These are phyloP conservation scores for Butyriboletus loyo DNA, from an alignment of 768 basidiomycete genomes.

Conservation along the genomic window DNA sequence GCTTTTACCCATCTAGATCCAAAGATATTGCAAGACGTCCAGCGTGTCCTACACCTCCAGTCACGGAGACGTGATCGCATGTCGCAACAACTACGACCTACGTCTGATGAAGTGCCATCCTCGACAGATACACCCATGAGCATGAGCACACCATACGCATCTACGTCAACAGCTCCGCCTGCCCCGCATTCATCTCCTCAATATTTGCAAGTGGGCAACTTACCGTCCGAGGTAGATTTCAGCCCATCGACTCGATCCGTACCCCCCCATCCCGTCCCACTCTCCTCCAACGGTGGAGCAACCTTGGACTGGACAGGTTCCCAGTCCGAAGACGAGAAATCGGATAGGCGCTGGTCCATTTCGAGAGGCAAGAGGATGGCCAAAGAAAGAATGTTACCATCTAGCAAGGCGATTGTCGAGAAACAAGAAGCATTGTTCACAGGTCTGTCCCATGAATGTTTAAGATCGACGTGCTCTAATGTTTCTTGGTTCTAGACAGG, in stretches of 20 bases:
- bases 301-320: constrained; percentile 75
- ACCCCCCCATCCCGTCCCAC: constrained; percentile 61
- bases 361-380: constrained; percentile 52
- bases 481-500: constrained; percentile 43
- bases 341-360: constrained; percentile 64
- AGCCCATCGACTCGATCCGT: constrained; percentile 55
- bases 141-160: constrained; percentile 28
- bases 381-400: constrained; percentile 44
- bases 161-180: constrained; percentile 27
- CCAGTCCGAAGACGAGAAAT: constrained; percentile 49
- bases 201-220: constrained; percentile 16
- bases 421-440: constrained; percentile 58
- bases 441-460: constrained; percentile 38
- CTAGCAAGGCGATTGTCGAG: constrained; percentile 46
- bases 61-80: constrained; percentile 68
- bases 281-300: constrained; percentile 63
- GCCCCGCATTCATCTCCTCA: constrained; percentile 18
- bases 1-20: constrained; percentile 50
- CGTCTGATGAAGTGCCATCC: constrained; percentile 20
- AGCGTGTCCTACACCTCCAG: constrained; percentile 70
- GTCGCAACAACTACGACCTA: constrained; percentile 22
- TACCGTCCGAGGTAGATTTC: constrained; percentile 58
- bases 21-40: constrained; percentile 76
- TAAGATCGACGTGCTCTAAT: background rate
- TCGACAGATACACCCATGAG: constrained; percentile 27